Evolutionary conservation across 2,329 filamentous ascomycete genomes (phyloP), one percentile per base, ranked within the genome.

Genomic region (Botrytis porri): DNA sequence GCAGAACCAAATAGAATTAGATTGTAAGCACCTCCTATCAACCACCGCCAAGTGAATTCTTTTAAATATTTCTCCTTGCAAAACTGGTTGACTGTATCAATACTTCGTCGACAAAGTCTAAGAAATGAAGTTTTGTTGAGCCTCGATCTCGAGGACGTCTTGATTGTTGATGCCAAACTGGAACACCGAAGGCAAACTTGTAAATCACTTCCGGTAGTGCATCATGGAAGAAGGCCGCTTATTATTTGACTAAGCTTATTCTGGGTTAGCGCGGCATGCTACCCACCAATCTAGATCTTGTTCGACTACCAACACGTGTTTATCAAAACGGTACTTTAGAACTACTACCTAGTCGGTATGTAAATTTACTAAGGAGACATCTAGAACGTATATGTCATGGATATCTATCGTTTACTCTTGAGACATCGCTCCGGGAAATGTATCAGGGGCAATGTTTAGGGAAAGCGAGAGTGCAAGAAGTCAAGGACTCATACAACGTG

Each of bases 11-110:
- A 60, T 60, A 60, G 70, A 69, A 59, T 69, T 35, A 72, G 18
- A 59, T 25, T 41, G 20, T 37, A 6, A 67, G 60, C 70, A 60
- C 63, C 70, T 72, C 70, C 70, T 72, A 48, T 64, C 70, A 72
- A 72, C 70, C 70, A 59, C 70, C 70, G 69, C 70, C 70, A n/a
- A 43, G 41, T 25, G 64, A 18, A 20, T 59, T 6, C 48, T 29
- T 32, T 48, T 14, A 22, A 14, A 4, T 48, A 45, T 39, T 60
- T 39, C 37, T 20, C 48, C 37, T 37, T 3, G 35, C 70, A 57
- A 16, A 20, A 32, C 4, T 57, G 20, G 43, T 32, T 29, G 48
- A 10, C n/a, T 57, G 10, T 57, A 66, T 41, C n/a, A 37, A 41
- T 69, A 25, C 18, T 57, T 25, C 8, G 18, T 39, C 65, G 12